Evolutionary conservation across 1,284 basidiomycete species (phyloP).

Genomic region (Microbotryum violaceum): DNA sequence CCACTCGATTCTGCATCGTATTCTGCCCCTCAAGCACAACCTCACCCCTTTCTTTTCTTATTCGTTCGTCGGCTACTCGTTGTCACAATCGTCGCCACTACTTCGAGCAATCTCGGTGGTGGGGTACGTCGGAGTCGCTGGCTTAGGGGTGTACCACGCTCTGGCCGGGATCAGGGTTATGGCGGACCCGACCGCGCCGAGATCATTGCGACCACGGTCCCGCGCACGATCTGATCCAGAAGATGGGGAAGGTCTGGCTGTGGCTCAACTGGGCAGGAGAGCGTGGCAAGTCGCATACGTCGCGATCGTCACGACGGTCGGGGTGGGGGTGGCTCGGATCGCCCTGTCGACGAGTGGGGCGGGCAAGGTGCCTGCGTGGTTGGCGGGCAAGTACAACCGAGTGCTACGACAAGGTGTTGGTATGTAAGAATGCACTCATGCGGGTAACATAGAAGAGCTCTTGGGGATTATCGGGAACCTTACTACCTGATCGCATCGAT

Average conservation of each 20-base stretch:
- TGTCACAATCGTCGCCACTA: conserved; percentile 12
- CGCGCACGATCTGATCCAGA: background rate
- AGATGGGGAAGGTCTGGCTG: background rate
- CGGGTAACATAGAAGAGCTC: too few species aligned
- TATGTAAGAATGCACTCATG: too few species aligned
- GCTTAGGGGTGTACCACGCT: conserved; percentile 28
- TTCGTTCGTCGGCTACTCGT: conserved; percentile 29
- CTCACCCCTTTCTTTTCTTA: conserved; percentile 34
- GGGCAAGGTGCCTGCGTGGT: conserved; percentile 12
- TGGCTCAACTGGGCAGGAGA: background rate
- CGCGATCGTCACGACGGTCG: conserved; percentile 4
- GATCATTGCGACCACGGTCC: conserved; percentile 12
- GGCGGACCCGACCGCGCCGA: conserved; percentile 16
- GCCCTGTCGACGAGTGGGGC: conserved; percentile 10
- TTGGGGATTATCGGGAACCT: too few species aligned
- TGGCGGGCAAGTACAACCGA: conserved; percentile 14
- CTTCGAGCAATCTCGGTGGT: conserved; percentile 10
- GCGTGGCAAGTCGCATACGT: conserved; percentile 24
- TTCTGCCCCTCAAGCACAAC: conserved; percentile 27
- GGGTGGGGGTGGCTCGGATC: conserved; percentile 21
- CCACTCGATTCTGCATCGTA: conserved; percentile 32
- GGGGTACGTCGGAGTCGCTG: conserved; percentile 21
- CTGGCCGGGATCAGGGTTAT: conserved; percentile 25
- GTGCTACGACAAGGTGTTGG: conserved; percentile 4
- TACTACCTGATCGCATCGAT: too few species aligned